Base-by-base conservation (phyloP, 495 filamentous ascomycete genomes). In the Podospora tetraspora region DNA sequence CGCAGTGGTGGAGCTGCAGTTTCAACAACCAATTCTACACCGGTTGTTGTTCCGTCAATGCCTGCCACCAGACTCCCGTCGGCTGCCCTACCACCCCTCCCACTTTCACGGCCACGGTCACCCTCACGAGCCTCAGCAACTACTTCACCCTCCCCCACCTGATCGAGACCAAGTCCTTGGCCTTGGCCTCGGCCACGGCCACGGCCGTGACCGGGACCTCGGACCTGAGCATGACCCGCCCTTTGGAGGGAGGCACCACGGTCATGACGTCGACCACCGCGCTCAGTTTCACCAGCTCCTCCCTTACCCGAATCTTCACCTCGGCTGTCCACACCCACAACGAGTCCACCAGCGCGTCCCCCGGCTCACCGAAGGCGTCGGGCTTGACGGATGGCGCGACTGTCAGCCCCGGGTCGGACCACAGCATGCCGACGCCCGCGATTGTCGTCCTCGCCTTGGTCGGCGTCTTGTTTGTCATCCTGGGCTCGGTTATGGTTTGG, bases 41-140 rank as follows among this genome's bases (percentile, higher is more conserved):
- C 3, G 72, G 72, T 2, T 76, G 75, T 57, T 74, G 74, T 64
- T 21, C 19, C 23, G 60, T 76, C 13, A 65, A 77, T 61, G 68
- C 75, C n/a, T 76, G 75, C 63, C 29, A 59, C 1, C 61, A 64
- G 30, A 23, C 63, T 13, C 29, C 69, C 23, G 29, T 65, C 37
- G 66, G 72, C n/a, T 77, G 75, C 32, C 75, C 75, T 43, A 12
- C 13, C 6, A 23, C 23, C 5, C 63, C 67, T 13, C 57, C 63
- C 19, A 59, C 34, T 8, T 12, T 11, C 13, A 25, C 27, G 56
- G 59, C 37, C 9, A 21, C 64, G 24, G 59, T 30, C 27, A 52
- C 9, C 3, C 0, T 8, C 34, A 27, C 69, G 61, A 22, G 32
- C 23, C 7, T 13, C 21, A 19, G 1, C 62, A 9, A 19, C 62